Evolutionary conservation across 1,139 yeast species (phyloP).

Genomic region (Wickerhamomyces sp.): DNA sequence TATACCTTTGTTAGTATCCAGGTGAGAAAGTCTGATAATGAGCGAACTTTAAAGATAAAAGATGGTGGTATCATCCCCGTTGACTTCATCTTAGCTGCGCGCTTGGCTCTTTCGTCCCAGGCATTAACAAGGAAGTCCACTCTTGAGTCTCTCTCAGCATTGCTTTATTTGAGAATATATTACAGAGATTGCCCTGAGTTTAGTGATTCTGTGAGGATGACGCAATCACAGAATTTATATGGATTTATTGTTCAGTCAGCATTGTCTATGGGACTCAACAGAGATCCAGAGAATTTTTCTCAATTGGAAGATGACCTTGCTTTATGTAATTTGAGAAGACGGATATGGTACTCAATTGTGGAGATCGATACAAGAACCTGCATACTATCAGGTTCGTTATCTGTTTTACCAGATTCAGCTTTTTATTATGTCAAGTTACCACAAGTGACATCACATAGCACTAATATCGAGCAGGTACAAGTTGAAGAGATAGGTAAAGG

Average conservation of each 20-base stretch:
- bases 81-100: slow-evolving; percentile 27
- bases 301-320: background rate
- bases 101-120: slow-evolving; percentile 26
- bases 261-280: slow-evolving; percentile 32
- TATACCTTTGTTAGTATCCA: background rate
- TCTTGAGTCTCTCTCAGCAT: slow-evolving; percentile 32
- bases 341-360: slow-evolving; percentile 15
- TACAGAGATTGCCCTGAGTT: slow-evolving; percentile 37
- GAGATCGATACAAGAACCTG: slow-evolving; percentile 10
- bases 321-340: slow-evolving; percentile 15
- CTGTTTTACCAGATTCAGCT: slow-evolving; percentile 8
- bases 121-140: slow-evolving; percentile 29
- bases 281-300: slow-evolving; percentile 23
- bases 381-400: slow-evolving; percentile 11
- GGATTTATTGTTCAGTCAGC: slow-evolving; percentile 32
- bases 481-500: slow-evolving; percentile 1
- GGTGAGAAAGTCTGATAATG: too few species aligned
- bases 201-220: slow-evolving; percentile 31
- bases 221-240: slow-evolving; percentile 31
- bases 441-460: slow-evolving; percentile 5
- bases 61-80: slow-evolving; percentile 33
- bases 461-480: background rate
- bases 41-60: too few species aligned
- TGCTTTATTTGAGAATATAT: slow-evolving; percentile 33
- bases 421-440: slow-evolving; percentile 12